Percentiles rank a stretch among this genome's conserved stretches.
Conservation (phyloP, 805 yeast genomes). For the Candida namnaoensis region DNA sequence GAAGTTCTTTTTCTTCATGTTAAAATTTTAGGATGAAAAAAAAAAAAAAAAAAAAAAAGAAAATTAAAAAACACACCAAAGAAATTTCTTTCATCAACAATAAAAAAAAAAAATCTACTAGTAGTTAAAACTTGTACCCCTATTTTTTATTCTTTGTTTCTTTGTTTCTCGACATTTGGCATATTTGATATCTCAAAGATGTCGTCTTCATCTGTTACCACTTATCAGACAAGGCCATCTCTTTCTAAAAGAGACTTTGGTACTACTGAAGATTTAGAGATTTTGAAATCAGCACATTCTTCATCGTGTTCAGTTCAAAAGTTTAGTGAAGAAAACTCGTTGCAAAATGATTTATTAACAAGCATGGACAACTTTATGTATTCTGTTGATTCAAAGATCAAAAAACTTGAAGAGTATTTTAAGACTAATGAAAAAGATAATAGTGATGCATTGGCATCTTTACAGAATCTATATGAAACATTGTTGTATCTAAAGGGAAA, state of each 20-base stretch:
- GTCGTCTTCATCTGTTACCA: neutral
- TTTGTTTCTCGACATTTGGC: too few species aligned
- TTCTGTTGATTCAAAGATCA: constrained; percentile 17
- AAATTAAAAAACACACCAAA: too few species aligned
- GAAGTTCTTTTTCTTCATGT: too few species aligned
- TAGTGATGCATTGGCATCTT: constrained; percentile 11
- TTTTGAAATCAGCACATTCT: constrained; percentile 14
- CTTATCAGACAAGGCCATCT: neutral
- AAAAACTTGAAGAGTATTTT: constrained; percentile 14
- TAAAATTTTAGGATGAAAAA: neutral
- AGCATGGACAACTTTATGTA: constrained; percentile 15
- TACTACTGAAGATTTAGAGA: constrained; percentile 10
- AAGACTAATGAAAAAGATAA: constrained; percentile 3
- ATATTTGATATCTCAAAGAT: too few species aligned
- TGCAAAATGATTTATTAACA: constrained; percentile 12
- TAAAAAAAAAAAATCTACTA: too few species aligned
- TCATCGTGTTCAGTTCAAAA: constrained; percentile 15
- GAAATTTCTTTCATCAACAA: too few species aligned
- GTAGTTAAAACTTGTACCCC: too few species aligned
- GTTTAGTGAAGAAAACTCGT: constrained; percentile 15
- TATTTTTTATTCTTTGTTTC: too few species aligned
- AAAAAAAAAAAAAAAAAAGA: too few species aligned
- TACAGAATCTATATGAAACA: constrained; percentile 18
- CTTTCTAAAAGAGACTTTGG: neutral
- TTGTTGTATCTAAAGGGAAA: constrained; percentile 16